These are phyloP conservation scores for Fusarium sp. DNA, from an alignment of 2,329 filamentous ascomycete genomes.

Conservation along the genomic window DNA sequence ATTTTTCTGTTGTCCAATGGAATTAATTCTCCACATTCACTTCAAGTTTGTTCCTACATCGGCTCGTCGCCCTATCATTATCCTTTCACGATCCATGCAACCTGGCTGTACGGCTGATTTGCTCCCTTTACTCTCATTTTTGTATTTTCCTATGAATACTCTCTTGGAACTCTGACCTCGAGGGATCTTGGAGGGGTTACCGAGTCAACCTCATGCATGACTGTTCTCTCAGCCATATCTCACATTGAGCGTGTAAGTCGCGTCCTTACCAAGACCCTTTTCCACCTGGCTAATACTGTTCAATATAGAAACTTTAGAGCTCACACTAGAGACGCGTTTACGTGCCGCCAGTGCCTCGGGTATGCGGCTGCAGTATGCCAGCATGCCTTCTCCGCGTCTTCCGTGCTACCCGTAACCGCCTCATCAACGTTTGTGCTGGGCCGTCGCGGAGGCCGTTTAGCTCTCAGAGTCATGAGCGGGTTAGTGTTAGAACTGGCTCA, in stretches of 20 bases:
- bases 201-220: not conserved
- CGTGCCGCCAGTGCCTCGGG: not conserved
- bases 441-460: slow-evolving; percentile 31
- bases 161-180: not conserved
- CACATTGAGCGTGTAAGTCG: slow-evolving; percentile 17
- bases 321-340: not conserved
- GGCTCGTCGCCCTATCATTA: not conserved
- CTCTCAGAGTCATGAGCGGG: slow-evolving; percentile 48
- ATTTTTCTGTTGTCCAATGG: not conserved
- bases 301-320: not conserved
- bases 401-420: slow-evolving; percentile 23
- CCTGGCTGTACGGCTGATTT: not conserved
- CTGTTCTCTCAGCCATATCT: not conserved
- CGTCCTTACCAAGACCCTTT: not conserved
- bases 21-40: not conserved
- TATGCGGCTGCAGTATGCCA: slow-evolving; percentile 39
- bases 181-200: not conserved
- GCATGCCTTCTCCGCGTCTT: slow-evolving; percentile 32
- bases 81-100: not conserved
- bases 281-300: not conserved
- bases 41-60: not conserved
- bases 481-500: slow-evolving; percentile 58
- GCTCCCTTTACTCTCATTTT: no score
- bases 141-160: not conserved
- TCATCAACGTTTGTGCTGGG: not conserved